Evolutionary conservation across 1,284 basidiomycete genomes (phyloP), one percentile per base, ranked within the genome.

Genomic region (Vanrija sp.): DNA sequence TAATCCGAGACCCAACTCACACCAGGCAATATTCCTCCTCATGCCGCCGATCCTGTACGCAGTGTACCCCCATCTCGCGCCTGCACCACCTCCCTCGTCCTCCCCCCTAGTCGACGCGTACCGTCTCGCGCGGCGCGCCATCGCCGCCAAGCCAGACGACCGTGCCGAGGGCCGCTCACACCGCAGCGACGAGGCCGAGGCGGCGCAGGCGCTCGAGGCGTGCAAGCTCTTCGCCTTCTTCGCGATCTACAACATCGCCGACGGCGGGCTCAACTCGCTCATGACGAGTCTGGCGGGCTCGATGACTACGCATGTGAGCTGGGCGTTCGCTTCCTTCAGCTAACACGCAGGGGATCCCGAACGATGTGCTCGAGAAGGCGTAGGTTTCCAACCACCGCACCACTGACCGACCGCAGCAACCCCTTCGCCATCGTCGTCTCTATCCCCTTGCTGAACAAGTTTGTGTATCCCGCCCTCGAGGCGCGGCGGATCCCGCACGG

Each of bases 271-370:
- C 43, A 57, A 64, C 42, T 43, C 58, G 9, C 53, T 66, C 23
- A 52, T 64, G 47, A 63, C 56, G 7, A 64, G 60, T 49, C 45
- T 64, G 43, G 55, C 59, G 6, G 65, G 65, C 10, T 61, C 55
- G 6, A 64, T 66, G 65, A 66, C 63, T 7, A 60, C 65, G 5
- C 50, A 65, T 46, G 61, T 64, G 19, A 57, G 65, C n/a, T n/a
- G n/a, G n/a, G n/a, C n/a, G n/a, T n/a, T n/a, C n/a, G n/a, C n/a
- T n/a, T n/a, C n/a, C n/a, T 19, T 5, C 28, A 45, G 25, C 56
- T 58, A 29, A 57, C 43, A 47, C 52, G 29, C 51, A 65, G 62
- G 64, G 62, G 1, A 46, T 66, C n/a, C 64, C 64, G 0, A 66
- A 66, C 46, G 64, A 66, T 43, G 56, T 66, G n/a, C 49, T 66